Conservation (phyloP, 768 basidiomycete genomes). For the Phanerochaete sordida region DNA sequence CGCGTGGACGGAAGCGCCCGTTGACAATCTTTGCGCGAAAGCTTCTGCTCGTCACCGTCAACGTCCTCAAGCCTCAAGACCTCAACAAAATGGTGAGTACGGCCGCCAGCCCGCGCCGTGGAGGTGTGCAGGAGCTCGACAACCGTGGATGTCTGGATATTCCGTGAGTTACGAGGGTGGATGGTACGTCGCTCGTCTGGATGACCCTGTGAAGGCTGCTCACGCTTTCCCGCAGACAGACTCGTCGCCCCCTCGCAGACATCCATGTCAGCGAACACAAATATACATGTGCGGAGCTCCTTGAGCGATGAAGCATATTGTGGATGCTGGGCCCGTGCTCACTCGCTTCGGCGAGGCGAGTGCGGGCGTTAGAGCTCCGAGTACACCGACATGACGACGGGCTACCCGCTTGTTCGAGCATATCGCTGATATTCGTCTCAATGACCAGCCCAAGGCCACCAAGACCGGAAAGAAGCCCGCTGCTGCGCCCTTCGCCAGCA, state of each 20-base stretch:
- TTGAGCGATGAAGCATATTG: constrained; percentile 34
- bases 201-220: constrained; percentile 14
- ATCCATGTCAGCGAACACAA: constrained; percentile 7
- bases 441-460: constrained; percentile 83
- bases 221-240: neutral
- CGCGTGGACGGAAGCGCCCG: neutral
- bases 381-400: constrained; percentile 33
- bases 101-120: neutral
- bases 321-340: constrained; percentile 39
- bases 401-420: constrained; percentile 20
- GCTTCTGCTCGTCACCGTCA: neutral
- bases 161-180: constrained; percentile 8
- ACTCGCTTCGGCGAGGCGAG: constrained; percentile 15
- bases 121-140: constrained; percentile 5
- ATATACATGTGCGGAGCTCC: constrained; percentile 34
- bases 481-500: constrained; percentile 76
- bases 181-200: constrained; percentile 13
- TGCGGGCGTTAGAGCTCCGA: constrained; percentile 53
- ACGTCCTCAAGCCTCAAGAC: constrained; percentile 17
- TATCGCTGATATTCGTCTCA: constrained; percentile 60
- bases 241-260: neutral
- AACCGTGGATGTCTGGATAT: neutral
- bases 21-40: neutral
- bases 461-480: constrained; percentile 86
- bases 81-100: constrained; percentile 17